Conservation (phyloP, 768 basidiomycete genomes). For the Fistulinella prunicolor region DNA sequence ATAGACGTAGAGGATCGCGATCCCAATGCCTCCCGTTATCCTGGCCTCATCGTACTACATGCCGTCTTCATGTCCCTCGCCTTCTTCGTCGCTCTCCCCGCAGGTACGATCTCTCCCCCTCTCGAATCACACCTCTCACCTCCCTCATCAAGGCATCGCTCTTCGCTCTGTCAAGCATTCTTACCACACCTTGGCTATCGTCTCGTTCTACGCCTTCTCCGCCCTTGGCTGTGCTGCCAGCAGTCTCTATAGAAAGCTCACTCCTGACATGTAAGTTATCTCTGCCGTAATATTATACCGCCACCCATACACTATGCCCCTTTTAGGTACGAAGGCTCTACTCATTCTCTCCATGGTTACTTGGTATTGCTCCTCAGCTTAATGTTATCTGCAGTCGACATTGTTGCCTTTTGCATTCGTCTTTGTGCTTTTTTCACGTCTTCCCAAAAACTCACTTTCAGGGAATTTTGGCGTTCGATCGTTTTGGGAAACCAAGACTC, state of each 20-base stretch:
- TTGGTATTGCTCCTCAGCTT: slow-evolving; percentile 45
- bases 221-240: slow-evolving; percentile 66
- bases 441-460: slow-evolving; percentile 44
- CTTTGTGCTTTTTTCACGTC: slow-evolving; percentile 45
- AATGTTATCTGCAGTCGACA: slow-evolving; percentile 51
- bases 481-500: slow-evolving; percentile 47
- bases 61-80: slow-evolving; percentile 71
- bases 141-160: slow-evolving; percentile 56
- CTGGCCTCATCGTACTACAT: slow-evolving; percentile 73
- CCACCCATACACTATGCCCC: slow-evolving; percentile 17
- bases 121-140: too few relatives aligned
- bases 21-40: slow-evolving; percentile 46
- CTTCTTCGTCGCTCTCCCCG: slow-evolving; percentile 80
- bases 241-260: slow-evolving; percentile 70
- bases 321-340: slow-evolving; percentile 65
- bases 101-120: slow-evolving; percentile 48
- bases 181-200: slow-evolving; percentile 53
- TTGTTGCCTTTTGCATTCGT: slow-evolving; percentile 49
- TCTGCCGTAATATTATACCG: slow-evolving; percentile 12
- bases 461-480: slow-evolving; percentile 54
- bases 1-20: slow-evolving; percentile 65
- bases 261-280: slow-evolving; percentile 71
- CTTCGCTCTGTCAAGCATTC: slow-evolving; percentile 76
- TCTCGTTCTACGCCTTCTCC: slow-evolving; percentile 60
- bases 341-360: slow-evolving; percentile 67